Evolutionary conservation across 208 protist species (phyloP).

Genomic region (Trypanosoma platydactyli): DNA sequence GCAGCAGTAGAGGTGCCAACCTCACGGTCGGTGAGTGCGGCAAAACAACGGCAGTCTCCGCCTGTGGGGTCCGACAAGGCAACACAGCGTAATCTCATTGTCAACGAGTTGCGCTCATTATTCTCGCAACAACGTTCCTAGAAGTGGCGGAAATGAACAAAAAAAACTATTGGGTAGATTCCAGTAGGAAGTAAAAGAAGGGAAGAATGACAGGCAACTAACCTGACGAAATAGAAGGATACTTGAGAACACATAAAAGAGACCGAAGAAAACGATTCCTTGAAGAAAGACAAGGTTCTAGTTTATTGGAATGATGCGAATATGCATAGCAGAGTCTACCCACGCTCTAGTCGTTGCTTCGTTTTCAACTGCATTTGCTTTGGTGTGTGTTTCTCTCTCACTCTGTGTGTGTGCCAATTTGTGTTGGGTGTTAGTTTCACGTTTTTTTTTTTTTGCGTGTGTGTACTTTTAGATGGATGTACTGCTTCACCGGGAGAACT

Average conservation of each 20-base stretch:
- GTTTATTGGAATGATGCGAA: neutral
- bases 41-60: constrained; percentile 7
- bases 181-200: constrained; percentile 4
- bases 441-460: neutral
- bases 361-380: too few species aligned
- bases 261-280: neutral
- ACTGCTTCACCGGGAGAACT: too few species aligned
- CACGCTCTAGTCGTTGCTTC: too few species aligned
- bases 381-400: neutral
- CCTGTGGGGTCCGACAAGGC: constrained; percentile 42
- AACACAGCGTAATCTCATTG: constrained; percentile 61
- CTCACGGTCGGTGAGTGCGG: constrained; percentile 4
- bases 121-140: constrained; percentile 39
- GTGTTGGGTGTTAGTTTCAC: neutral
- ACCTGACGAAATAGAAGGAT: constrained; percentile 4
- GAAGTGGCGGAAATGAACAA: neutral
- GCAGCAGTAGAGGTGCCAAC: constrained; percentile 17
- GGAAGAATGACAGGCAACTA: neutral
- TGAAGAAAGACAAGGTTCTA: neutral
- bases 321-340: too few species aligned
- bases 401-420: neutral
- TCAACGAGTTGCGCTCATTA: constrained; percentile 81
- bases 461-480: neutral
- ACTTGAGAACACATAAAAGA: neutral
- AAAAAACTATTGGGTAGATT: neutral